These are phyloP conservation scores for Boletales sp. DNA, from an alignment of 768 basidiomycete species.

Conservation along the genomic window DNA sequence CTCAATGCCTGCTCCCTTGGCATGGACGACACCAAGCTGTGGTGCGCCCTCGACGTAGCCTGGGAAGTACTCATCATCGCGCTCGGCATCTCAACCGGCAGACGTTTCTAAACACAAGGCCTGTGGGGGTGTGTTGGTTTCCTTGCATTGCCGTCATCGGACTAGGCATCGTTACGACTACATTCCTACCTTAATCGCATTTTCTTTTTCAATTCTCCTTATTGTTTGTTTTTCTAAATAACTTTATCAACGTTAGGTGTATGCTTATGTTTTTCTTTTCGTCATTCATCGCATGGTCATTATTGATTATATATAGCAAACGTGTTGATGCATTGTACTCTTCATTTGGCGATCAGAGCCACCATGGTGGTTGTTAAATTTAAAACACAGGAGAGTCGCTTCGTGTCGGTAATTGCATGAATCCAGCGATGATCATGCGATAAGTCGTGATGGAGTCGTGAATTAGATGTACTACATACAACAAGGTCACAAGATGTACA, in stretches of 20 bases:
- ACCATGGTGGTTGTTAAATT: too few species aligned
- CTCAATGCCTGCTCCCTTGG: slow-evolving; percentile 48
- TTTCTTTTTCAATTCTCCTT: background rate
- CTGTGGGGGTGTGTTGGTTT: background rate
- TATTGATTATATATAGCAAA: too few species aligned
- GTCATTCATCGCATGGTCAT: background rate
- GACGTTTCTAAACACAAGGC: slow-evolving; percentile 12
- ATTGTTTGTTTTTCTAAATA: background rate
- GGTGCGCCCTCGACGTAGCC: slow-evolving; percentile 45
- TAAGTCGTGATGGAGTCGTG: too few species aligned
- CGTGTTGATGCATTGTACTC: too few species aligned
- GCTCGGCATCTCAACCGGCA: slow-evolving; percentile 31
- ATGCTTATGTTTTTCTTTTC: background rate
- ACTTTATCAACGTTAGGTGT: background rate
- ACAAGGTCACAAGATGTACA: slow-evolving; percentile 2
- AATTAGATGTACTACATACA: too few species aligned
- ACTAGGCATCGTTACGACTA: slow-evolving; percentile 10
- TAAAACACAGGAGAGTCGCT: too few species aligned
- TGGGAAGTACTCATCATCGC: slow-evolving; percentile 48
- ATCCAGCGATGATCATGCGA: too few species aligned
- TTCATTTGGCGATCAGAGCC: too few species aligned
- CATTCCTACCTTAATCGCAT: slow-evolving; percentile 6
- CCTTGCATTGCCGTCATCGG: slow-evolving; percentile 3
- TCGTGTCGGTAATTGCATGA: too few species aligned
- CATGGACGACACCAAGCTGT: slow-evolving; percentile 45